Evolutionary conservation across 352 stramenopile species (phyloP).

Genomic region (Phytopythium sindhum): DNA sequence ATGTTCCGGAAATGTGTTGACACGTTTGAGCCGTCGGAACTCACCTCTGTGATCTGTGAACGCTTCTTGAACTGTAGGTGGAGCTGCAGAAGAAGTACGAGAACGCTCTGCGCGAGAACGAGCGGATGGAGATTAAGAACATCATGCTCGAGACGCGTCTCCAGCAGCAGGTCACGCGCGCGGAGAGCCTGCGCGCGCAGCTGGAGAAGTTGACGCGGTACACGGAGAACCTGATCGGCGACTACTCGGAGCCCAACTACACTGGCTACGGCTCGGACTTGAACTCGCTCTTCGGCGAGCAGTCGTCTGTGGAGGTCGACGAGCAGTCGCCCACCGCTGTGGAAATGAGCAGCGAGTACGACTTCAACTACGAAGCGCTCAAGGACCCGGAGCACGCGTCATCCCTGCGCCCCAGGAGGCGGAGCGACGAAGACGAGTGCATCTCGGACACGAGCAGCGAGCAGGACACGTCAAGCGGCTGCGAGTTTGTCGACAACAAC

Average conservation of each 20-base stretch:
- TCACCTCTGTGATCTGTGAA: not conserved
- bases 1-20: not conserved
- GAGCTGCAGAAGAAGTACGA: slow-evolving; percentile 64
- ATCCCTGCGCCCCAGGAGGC: slow-evolving; percentile 21
- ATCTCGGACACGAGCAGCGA: slow-evolving; percentile 60
- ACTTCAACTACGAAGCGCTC: slow-evolving; percentile 36
- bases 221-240: slow-evolving; percentile 57
- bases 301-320: slow-evolving; percentile 29
- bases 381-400: slow-evolving; percentile 18
- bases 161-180: slow-evolving; percentile 59
- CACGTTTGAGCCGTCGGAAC: not conserved
- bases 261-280: slow-evolving; percentile 49
- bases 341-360: slow-evolving; percentile 37
- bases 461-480: slow-evolving; percentile 19
- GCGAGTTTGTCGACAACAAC: slow-evolving; percentile 25
- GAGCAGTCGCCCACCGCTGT: slow-evolving; percentile 33
- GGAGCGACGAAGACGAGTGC: slow-evolving; percentile 46
- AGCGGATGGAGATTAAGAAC: slow-evolving; percentile 58
- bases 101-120: slow-evolving; percentile 31
- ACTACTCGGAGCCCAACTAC: slow-evolving; percentile 46
- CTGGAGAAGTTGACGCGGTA: slow-evolving; percentile 73
- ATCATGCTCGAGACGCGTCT: slow-evolving; percentile 60
- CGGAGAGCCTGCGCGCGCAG: slow-evolving; percentile 58
- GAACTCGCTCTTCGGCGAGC: slow-evolving; percentile 44
- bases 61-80: slow-evolving; percentile 11